A percentile compares a stretch with the other conserved stretches of the same genome.
phyloP scores from a whole-genome alignment of 345 rosid species.

The Luvunga scandens region DNA sequence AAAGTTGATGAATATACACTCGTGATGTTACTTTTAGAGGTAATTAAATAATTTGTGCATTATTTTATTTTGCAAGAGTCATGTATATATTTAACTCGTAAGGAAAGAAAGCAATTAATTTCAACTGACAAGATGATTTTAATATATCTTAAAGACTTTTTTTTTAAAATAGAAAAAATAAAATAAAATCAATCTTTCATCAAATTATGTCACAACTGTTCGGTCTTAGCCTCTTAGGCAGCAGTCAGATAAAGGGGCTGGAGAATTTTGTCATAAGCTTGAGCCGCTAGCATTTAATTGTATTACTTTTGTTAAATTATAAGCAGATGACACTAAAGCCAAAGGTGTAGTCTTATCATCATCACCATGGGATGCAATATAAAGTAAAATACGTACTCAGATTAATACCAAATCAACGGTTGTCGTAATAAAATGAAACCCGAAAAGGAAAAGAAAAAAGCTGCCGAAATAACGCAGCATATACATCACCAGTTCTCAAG shows the following conservation, averaged over 20 bases:
- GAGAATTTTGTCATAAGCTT: background rate
- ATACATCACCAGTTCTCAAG: background rate
- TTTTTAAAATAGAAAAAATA: no score
- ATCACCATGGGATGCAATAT: background rate
- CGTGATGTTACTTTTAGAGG: background rate
- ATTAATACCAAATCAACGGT: background rate
- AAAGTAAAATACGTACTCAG: background rate
- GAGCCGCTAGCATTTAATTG: slow-evolving; percentile 1
- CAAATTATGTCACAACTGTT: no score
- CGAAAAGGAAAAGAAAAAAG: no score
- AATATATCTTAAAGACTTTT: no score
- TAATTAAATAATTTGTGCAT: no score
- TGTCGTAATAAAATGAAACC: background rate
- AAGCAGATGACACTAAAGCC: background rate
- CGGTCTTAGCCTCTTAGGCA: background rate
- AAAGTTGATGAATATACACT: background rate
- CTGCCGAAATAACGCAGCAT: no score
- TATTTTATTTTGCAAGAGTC: no score
- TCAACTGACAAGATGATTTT: no score
- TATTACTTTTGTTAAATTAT: background rate
- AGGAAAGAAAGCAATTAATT: no score
- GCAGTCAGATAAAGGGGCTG: background rate
- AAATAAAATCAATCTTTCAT: no score
- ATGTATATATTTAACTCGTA: no score
- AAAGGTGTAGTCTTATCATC: background rate